A percentile compares a stretch with the other conserved stretches of the same genome.
Conservation (phyloP, 139 green algal species). For the Monoraphidium neglectum region DNA sequence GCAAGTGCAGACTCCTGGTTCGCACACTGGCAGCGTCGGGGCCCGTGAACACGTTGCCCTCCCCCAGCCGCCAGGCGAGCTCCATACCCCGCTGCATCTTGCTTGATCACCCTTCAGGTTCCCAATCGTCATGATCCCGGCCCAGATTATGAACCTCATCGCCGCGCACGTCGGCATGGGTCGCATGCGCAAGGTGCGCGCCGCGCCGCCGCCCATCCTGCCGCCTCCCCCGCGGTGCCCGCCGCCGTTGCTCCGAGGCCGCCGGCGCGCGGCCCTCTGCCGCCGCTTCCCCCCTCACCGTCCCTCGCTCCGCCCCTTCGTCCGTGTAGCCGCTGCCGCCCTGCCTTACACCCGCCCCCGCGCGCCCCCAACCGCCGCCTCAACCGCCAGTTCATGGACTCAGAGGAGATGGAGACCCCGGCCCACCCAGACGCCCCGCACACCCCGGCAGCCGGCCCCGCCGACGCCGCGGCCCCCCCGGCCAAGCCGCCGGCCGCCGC, state of each 20-base stretch:
- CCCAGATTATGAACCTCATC: conserved; percentile 80
- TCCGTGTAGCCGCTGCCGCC: no score
- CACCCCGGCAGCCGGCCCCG: neutral
- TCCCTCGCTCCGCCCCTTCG: no score
- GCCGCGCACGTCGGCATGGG: conserved; percentile 71
- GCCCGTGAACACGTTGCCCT: no score
- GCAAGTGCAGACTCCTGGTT: no score
- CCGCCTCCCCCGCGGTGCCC: no score
- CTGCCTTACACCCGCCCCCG: no score
- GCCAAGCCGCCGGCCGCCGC: neutral
- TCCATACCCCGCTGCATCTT: neutral
- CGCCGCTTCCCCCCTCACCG: no score
- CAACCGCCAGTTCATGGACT: conserved; percentile 78
- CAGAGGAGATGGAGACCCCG: conserved; percentile 58
- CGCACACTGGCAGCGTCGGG: no score
- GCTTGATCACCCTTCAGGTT: neutral
- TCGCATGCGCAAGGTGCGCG: conserved; percentile 77
- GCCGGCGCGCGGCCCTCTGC: no score
- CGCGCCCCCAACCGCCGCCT: no score
- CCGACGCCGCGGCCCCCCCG: neutral
- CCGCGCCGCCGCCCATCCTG: no score
- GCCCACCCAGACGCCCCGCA: neutral
- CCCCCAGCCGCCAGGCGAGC: neutral
- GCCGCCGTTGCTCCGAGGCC: no score
- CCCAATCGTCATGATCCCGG: conserved; percentile 9